phyloP scores from a whole-genome alignment of 2,329 filamentous ascomycete genomes.

The Penicillium sp. region DNA sequence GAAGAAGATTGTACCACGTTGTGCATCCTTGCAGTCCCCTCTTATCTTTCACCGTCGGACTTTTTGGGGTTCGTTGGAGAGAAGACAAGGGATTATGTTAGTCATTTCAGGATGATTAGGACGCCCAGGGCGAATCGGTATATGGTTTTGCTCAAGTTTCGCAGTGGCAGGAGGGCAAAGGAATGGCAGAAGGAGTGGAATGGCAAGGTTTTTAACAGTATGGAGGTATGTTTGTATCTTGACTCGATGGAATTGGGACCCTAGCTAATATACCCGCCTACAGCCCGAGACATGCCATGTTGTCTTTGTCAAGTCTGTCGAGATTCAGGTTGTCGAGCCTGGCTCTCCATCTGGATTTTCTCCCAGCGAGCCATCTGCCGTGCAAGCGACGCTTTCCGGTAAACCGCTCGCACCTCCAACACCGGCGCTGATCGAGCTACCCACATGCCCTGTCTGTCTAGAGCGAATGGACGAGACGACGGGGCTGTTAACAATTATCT shows the following conservation, averaged over 20 bases:
- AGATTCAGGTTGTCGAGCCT: conserved; percentile 63
- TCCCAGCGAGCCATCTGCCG: conserved; percentile 27
- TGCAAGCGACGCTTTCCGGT: conserved; percentile 47
- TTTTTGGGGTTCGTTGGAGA: conserved; percentile 89
- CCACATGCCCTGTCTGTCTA: conserved; percentile 91
- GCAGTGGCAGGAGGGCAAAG: conserved; percentile 65
- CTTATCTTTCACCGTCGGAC: conserved; percentile 85
- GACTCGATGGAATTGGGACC: neutral
- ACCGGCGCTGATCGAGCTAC: conserved; percentile 79
- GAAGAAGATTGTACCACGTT: conserved; percentile 72
- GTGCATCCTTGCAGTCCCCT: conserved; percentile 90
- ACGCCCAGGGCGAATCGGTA: conserved; percentile 86
- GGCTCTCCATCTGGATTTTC: conserved; percentile 23
- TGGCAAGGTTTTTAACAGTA: conserved; percentile 84
- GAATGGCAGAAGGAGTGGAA: conserved; percentile 85
- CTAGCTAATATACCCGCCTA: conserved; percentile 13
- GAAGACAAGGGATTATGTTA: conserved; percentile 76
- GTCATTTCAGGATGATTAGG: conserved; percentile 90
- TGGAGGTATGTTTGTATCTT: conserved; percentile 59
- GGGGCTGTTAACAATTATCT: conserved; percentile 88
- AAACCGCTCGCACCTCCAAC: conserved; percentile 69
- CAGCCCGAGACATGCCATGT: conserved; percentile 91
- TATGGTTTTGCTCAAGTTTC: conserved; percentile 92
- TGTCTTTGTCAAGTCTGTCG: conserved; percentile 88
- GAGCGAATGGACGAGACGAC: conserved; percentile 98